phyloP scores from a whole-genome alignment of 257 asterid genomes.

The Salvia hispanica region DNA sequence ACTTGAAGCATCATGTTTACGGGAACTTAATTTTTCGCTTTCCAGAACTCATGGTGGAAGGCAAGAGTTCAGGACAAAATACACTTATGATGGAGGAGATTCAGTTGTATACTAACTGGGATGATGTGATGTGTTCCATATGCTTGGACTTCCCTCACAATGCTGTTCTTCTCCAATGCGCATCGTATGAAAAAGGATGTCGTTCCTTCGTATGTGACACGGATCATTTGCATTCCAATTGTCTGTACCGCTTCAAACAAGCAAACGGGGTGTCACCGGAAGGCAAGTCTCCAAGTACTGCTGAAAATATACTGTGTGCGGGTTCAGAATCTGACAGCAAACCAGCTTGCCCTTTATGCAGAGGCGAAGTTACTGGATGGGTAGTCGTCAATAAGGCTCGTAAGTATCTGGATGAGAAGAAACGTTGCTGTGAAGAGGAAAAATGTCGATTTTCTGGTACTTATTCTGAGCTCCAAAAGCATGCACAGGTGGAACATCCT shows the following conservation, averaged over 20 bases:
- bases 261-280: slow-evolving; percentile 47
- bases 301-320: background rate
- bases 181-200: slow-evolving; percentile 71
- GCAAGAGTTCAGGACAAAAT: slow-evolving; percentile 14
- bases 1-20: slow-evolving; percentile 29
- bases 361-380: slow-evolving; percentile 83
- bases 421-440: slow-evolving; percentile 68
- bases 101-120: slow-evolving; percentile 56
- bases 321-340: slow-evolving; percentile 38
- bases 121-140: slow-evolving; percentile 70
- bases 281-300: no score
- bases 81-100: slow-evolving; percentile 47
- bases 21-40: slow-evolving; percentile 34
- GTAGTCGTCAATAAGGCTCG: slow-evolving; percentile 61
- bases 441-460: slow-evolving; percentile 60
- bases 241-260: slow-evolving; percentile 72
- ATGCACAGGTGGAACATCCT: slow-evolving; percentile 67
- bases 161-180: slow-evolving; percentile 73
- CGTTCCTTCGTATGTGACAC: slow-evolving; percentile 75
- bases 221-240: slow-evolving; percentile 69
- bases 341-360: slow-evolving; percentile 70
- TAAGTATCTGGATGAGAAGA: slow-evolving; percentile 55
- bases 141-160: slow-evolving; percentile 80
- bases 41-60: slow-evolving; percentile 38
- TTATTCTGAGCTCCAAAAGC: slow-evolving; percentile 60